Conservation (phyloP, 768 basidiomycete species). For the Leccinum uliginosum region DNA sequence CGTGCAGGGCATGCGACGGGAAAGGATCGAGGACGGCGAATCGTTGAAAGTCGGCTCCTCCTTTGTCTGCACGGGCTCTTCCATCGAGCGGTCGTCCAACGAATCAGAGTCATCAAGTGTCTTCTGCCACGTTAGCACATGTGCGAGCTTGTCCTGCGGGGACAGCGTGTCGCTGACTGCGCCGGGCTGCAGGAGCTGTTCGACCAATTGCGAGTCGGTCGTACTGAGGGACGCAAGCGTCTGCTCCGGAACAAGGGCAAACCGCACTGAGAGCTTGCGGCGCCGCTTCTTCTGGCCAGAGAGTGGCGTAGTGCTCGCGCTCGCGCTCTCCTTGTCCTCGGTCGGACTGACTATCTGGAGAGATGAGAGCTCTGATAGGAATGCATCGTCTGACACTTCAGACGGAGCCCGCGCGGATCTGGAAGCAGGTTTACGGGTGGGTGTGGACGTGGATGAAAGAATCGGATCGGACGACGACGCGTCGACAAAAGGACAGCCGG, state of each 20-base stretch:
- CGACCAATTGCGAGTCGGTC: constrained; percentile 44
- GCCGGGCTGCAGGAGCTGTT: constrained; percentile 42
- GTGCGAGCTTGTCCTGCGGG: constrained; percentile 28
- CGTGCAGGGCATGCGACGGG: constrained; percentile 54
- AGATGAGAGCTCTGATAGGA: constrained; percentile 43
- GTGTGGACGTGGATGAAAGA: constrained; percentile 13
- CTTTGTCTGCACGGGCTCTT: constrained; percentile 25
- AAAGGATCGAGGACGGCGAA: constrained; percentile 8
- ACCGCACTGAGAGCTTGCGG: constrained; percentile 29
- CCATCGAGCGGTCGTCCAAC: constrained; percentile 29
- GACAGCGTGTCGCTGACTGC: constrained; percentile 26
- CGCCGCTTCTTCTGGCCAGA: constrained; percentile 1
- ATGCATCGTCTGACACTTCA: constrained; percentile 20
- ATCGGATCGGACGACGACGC: constrained; percentile 14
- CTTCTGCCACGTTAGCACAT: constrained; percentile 25
- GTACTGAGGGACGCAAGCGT: constrained; percentile 51
- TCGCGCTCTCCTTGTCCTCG: constrained; percentile 7
- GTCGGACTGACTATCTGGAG: constrained; percentile 36
- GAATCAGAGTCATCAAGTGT: constrained; percentile 30
- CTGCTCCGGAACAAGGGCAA: constrained; percentile 32
- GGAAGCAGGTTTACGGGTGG: constrained; percentile 3
- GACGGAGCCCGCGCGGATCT: not conserved
- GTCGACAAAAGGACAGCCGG: constrained; percentile 50
- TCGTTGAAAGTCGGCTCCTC: not conserved
- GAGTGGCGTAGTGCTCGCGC: constrained; percentile 1